phyloP scores from a whole-genome alignment of 768 basidiomycete genomes.

The Saitozyma sp. region DNA sequence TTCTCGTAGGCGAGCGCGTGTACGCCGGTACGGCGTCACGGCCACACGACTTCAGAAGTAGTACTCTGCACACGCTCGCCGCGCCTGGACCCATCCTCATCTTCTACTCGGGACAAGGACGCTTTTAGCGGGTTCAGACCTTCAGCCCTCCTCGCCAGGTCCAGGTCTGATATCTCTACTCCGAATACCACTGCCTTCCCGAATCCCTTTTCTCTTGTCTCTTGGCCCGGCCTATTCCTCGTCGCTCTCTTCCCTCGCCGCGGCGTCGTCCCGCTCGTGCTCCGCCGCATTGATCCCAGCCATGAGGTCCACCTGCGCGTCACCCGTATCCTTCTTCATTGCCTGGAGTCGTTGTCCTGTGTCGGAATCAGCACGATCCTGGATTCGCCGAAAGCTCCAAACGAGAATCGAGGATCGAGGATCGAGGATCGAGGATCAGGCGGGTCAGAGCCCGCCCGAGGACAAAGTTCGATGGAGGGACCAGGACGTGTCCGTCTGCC shows the following conservation, averaged over 20 bases:
- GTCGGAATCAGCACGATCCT: background rate
- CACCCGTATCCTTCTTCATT: constrained; percentile 39
- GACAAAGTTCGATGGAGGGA: too few relatives aligned
- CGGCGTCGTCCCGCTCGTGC: constrained; percentile 38
- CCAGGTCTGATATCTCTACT: background rate
- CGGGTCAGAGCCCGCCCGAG: too few relatives aligned
- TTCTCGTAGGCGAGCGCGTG: background rate
- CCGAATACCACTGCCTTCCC: background rate
- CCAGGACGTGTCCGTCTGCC: background rate
- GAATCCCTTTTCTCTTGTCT: background rate
- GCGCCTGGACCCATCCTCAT: too few relatives aligned
- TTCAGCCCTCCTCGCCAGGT: background rate
- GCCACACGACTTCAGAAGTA: too few relatives aligned
- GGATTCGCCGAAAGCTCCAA: background rate
- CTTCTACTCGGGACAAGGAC: too few relatives aligned
- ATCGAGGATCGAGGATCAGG: background rate
- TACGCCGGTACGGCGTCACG: too few relatives aligned
- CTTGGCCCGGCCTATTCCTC: constrained; percentile 19
- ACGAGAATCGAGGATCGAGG: background rate
- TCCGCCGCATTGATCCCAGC: constrained; percentile 46
- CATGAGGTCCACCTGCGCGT: constrained; percentile 40
- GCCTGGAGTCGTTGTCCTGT: constrained; percentile 49
- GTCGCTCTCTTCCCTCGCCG: constrained; percentile 25
- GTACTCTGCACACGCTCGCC: too few relatives aligned
- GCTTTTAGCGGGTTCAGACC: background rate